Evolutionary conservation across 345 rosid genomes (phyloP).

Genomic region (Hibiscus syriacus): DNA sequence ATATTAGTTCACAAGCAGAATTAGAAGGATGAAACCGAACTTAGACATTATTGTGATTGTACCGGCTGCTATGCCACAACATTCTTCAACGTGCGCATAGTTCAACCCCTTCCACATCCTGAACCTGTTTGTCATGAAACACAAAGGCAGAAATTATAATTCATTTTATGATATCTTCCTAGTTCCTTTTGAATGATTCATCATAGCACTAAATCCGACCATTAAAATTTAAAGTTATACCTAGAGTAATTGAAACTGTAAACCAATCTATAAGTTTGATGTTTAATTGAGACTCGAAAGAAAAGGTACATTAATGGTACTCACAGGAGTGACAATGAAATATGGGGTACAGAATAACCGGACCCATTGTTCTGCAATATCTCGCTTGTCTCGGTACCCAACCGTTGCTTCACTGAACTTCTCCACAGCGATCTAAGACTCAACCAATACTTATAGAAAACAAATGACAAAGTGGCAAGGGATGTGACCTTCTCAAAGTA

Average conservation of each 20-base stretch:
- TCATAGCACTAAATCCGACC: too few relatives aligned
- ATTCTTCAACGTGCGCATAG: slow-evolving; percentile 89
- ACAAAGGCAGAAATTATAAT: background rate
- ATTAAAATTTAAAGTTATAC: too few relatives aligned
- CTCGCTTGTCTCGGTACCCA: slow-evolving; percentile 61
- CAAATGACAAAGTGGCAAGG: background rate
- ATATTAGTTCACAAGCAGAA: background rate
- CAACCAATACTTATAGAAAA: background rate
- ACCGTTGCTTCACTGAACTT: too few relatives aligned
- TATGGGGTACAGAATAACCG: slow-evolving; percentile 72
- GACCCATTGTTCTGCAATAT: slow-evolving; percentile 81
- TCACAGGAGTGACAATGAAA: slow-evolving; percentile 82
- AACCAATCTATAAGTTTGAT: too few relatives aligned
- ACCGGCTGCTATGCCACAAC: slow-evolving; percentile 96
- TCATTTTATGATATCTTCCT: background rate
- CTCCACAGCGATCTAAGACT: slow-evolving; percentile 63
- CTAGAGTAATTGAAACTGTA: too few relatives aligned
- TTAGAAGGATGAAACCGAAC: background rate
- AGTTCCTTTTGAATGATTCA: background rate
- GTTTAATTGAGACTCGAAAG: background rate
- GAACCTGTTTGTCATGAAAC: slow-evolving; percentile 36
- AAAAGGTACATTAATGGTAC: slow-evolving; percentile 14
- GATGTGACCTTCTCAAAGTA: background rate
- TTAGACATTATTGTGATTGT: background rate
- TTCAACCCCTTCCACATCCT: slow-evolving; percentile 94